A percentile compares a stretch with the other conserved stretches of the same genome.
phyloP scores from a whole-genome alignment of 352 stramenopile species.

The Phytophthora macrochlamydospora region DNA sequence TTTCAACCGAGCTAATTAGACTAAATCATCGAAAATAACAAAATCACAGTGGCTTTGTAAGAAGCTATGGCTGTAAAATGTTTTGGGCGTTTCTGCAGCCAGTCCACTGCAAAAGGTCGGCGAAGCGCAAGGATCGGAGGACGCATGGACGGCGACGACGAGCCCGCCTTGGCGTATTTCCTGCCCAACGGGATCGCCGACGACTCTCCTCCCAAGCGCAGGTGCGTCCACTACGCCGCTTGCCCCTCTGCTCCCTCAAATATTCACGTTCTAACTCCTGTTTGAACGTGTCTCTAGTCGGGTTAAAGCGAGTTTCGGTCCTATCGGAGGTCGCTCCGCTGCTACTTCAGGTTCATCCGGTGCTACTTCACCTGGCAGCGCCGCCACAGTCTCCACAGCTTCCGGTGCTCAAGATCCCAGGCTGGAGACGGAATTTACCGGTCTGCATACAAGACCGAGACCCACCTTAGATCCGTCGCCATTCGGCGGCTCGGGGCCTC shows the following conservation, averaged over 20 bases:
- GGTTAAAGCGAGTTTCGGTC: constrained; percentile 48
- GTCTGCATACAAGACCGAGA: constrained; percentile 20
- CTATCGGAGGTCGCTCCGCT: constrained; percentile 42
- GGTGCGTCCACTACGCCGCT: constrained; percentile 32
- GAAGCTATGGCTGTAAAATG: no score
- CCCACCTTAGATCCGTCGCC: constrained; percentile 28
- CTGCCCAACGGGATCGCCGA: constrained; percentile 85
- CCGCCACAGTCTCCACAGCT: constrained; percentile 3
- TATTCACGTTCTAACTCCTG: constrained; percentile 2
- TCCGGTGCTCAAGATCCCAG: constrained; percentile 14
- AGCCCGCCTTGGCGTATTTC: constrained; percentile 79
- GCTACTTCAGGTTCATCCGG: constrained; percentile 3
- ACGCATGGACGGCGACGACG: constrained; percentile 56
- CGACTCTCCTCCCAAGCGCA: constrained; percentile 77
- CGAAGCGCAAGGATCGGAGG: constrained; percentile 11
- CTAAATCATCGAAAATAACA: no score
- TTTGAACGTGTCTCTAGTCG: constrained; percentile 14
- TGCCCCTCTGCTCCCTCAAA: background rate
- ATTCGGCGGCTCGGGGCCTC: constrained; percentile 21
- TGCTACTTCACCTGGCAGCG: background rate
- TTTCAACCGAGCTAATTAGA: no score
- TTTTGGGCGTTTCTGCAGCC: constrained; percentile 2
- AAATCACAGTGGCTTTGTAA: no score
- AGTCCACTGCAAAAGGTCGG: constrained; percentile 6
- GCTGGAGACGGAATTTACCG: constrained; percentile 28